Evolutionary conservation across 192 early-diverging fungal species (phyloP).

Genomic region (Coemansia biformis): DNA sequence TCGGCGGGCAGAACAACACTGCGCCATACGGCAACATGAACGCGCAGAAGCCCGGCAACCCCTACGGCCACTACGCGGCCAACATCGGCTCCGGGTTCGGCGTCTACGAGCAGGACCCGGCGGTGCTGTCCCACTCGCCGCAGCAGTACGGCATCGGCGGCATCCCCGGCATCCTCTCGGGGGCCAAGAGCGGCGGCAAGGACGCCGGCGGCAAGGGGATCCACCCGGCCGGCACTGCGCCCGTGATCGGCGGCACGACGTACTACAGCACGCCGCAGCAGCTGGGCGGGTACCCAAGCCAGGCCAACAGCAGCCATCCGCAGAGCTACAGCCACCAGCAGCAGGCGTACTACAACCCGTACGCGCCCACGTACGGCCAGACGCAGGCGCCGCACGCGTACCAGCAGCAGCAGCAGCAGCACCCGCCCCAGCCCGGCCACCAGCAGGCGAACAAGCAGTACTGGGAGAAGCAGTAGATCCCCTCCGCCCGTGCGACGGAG

Average conservation of each 20-base stretch:
- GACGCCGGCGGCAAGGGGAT: conserved; percentile 27
- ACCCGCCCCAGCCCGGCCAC: conserved; percentile 19
- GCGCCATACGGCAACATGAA: conserved; percentile 41
- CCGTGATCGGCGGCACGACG: conserved; percentile 46
- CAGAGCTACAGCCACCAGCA: conserved; percentile 38
- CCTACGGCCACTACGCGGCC: conserved; percentile 41
- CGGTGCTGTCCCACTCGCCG: conserved; percentile 35
- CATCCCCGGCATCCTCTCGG: conserved; percentile 42
- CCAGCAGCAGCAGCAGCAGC: conserved; percentile 41
- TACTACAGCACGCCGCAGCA: conserved; percentile 51
- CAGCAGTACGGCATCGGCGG: conserved; percentile 47
- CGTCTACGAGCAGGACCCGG: conserved; percentile 46
- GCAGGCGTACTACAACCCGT: conserved; percentile 44
- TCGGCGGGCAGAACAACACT: too few species aligned
- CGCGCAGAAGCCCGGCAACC: conserved; percentile 41
- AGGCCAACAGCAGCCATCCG: conserved; percentile 33
- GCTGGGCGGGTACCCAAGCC: conserved; percentile 41
- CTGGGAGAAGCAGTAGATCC: conserved; percentile 45
- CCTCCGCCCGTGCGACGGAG: too few species aligned
- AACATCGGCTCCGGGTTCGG: conserved; percentile 44
- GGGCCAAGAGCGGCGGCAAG: conserved; percentile 35
- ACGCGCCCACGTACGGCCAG: conserved; percentile 39
- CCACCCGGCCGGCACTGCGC: conserved; percentile 33
- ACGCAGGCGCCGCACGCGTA: conserved; percentile 44
- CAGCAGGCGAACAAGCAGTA: conserved; percentile 33